Conservation (phyloP, 164 flowering plant genomes). For the Macadamia tetraphylla region DNA sequence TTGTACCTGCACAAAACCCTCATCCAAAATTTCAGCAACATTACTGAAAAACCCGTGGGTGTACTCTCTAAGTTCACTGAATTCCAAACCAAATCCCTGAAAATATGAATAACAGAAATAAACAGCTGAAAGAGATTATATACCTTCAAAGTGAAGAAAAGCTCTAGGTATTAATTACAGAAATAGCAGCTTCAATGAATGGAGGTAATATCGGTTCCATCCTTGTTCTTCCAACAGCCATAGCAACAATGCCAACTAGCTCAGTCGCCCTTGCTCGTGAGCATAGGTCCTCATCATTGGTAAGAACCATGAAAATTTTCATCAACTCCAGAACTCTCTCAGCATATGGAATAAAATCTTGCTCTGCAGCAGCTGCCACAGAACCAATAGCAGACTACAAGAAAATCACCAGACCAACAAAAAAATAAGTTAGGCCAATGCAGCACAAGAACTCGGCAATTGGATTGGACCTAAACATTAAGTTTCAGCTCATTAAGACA, state of each 20-base stretch:
- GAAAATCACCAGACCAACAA: slow-evolving; percentile 9
- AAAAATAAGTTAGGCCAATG: neutral
- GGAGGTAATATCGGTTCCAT: slow-evolving; percentile 91
- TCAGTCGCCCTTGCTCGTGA: slow-evolving; percentile 97
- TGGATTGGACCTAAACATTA: neutral
- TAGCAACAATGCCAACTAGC: slow-evolving; percentile 88
- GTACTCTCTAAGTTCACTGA: slow-evolving; percentile 93
- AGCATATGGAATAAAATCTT: slow-evolving; percentile 88
- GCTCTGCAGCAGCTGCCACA: slow-evolving; percentile 94
- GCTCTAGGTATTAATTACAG: slow-evolving; percentile 37
- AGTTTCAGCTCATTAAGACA: neutral
- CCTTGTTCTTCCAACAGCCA: slow-evolving; percentile 79
- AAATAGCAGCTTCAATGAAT: slow-evolving; percentile 89
- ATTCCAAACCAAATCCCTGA: slow-evolving; percentile 91
- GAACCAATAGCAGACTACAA: slow-evolving; percentile 98
- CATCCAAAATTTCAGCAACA: slow-evolving; percentile 83
- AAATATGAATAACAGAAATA: slow-evolving; percentile 7
- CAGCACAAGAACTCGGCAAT: neutral
- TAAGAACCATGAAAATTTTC: slow-evolving; percentile 89
- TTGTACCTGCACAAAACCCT: slow-evolving; percentile 70
- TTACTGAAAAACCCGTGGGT: slow-evolving; percentile 98
- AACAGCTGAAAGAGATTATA: neutral
- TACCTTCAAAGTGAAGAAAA: slow-evolving; percentile 1
- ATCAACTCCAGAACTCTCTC: slow-evolving; percentile 89
- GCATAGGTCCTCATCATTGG: slow-evolving; percentile 86